phyloP scores from a whole-genome alignment of 2,329 filamentous ascomycete species.

The Cercospora zeae-maydis region DNA sequence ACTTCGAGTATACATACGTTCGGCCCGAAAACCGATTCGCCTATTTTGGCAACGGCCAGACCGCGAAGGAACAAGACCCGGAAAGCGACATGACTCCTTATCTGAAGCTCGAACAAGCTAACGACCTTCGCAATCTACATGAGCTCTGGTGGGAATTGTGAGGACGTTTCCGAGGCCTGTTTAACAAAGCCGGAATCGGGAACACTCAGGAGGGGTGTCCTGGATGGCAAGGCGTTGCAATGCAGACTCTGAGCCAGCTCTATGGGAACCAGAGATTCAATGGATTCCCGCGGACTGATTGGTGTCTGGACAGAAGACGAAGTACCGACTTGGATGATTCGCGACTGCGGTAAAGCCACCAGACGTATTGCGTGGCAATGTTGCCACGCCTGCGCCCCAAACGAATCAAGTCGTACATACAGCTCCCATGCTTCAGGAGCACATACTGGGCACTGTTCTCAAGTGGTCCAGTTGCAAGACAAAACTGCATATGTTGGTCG shows the following conservation, averaged over 20 bases:
- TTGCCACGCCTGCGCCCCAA: neutral
- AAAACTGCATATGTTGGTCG: neutral
- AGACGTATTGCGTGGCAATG: neutral
- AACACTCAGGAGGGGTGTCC: neutral
- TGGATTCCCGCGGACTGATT: neutral
- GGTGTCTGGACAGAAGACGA: neutral
- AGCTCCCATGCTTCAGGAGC: neutral
- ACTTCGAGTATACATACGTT: conserved; percentile 54
- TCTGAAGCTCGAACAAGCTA: conserved; percentile 53
- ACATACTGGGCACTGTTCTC: neutral
- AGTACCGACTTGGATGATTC: neutral
- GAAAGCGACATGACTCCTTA: conserved; percentile 62
- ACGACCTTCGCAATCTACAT: conserved; percentile 61
- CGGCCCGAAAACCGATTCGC: conserved; percentile 51
- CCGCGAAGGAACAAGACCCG: conserved; percentile 54
- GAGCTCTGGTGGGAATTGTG: conserved; percentile 59
- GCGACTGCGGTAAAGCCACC: neutral
- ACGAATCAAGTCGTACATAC: neutral
- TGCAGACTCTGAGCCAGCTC: neutral
- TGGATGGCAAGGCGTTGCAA: neutral
- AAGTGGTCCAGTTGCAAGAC: neutral
- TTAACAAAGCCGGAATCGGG: neutral
- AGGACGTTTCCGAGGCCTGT: neutral
- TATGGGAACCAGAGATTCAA: neutral
- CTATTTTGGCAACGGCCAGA: conserved; percentile 64